A percentile compares a stretch with the other conserved stretches of the same genome.
Evolutionary conservation across 768 basidiomycete species (phyloP).

Genomic region (Gelatoporia subvermispora): DNA sequence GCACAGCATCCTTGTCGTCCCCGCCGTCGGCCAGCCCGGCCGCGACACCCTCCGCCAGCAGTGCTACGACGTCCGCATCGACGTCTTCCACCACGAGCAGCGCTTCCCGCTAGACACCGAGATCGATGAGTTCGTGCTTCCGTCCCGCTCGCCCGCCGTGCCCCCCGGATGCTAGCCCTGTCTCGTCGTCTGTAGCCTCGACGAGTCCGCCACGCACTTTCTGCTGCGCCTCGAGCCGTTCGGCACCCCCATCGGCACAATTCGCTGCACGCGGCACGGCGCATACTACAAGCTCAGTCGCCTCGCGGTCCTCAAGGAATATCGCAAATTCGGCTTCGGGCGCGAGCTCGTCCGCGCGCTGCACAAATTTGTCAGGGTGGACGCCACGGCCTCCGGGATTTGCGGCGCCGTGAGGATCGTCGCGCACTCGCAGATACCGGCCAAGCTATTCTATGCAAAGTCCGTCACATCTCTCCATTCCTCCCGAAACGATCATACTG

Average conservation of each 20-base stretch:
- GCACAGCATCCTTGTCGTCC: constrained; percentile 56
- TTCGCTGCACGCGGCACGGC: constrained; percentile 41
- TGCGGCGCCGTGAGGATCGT: constrained; percentile 38
- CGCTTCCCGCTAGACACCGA: constrained; percentile 70
- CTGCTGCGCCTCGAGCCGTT: constrained; percentile 64
- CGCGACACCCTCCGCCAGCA: constrained; percentile 51
- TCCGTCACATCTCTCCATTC: constrained; percentile 34
- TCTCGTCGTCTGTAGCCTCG: constrained; percentile 39
- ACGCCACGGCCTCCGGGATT: constrained; percentile 30
- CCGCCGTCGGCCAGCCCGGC: constrained; percentile 28
- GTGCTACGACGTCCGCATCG: constrained; percentile 58
- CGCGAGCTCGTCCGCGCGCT: constrained; percentile 57
- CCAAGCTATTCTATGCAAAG: constrained; percentile 73
- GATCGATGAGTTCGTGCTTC: constrained; percentile 59
- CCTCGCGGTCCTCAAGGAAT: constrained; percentile 61
- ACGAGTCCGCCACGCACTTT: constrained; percentile 64
- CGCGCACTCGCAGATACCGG: constrained; percentile 68
- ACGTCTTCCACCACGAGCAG: constrained; percentile 64
- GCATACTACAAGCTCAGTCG: constrained; percentile 70
- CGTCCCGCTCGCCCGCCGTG: constrained; percentile 2
- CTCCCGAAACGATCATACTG: no score
- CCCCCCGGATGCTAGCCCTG: constrained; percentile 2
- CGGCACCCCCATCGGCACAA: constrained; percentile 62
- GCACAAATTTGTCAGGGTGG: constrained; percentile 52
- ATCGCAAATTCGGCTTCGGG: constrained; percentile 62